Evolutionary conservation across 305 asterid species (phyloP).

Genomic region (Fraxinus velutina): DNA sequence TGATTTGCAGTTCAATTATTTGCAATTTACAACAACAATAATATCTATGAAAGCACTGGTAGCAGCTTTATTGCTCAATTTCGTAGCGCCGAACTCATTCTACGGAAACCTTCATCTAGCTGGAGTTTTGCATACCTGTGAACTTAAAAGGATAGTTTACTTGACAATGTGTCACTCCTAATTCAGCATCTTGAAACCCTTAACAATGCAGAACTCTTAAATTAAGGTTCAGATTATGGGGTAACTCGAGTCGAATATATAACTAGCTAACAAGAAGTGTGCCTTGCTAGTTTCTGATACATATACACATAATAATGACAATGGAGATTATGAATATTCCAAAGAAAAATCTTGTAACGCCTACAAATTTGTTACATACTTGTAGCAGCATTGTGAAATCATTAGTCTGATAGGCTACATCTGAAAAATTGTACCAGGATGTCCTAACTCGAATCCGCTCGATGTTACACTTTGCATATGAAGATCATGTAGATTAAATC

Average conservation of each 20-base stretch:
- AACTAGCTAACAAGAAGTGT: background rate
- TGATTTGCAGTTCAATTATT: conserved; percentile 18
- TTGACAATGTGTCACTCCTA: background rate
- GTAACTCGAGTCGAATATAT: background rate
- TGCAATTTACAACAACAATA: conserved; percentile 15
- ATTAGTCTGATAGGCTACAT: conserved; percentile 33
- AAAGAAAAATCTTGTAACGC: background rate
- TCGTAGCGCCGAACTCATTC: background rate
- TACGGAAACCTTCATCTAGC: conserved; percentile 12
- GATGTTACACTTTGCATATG: conserved; percentile 31
- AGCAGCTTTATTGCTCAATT: conserved; percentile 7
- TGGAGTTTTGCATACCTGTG: background rate
- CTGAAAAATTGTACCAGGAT: conserved; percentile 39
- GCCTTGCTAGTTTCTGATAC: background rate
- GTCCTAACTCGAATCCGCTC: conserved; percentile 44
- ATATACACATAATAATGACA: background rate
- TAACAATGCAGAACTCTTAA: background rate
- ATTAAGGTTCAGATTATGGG: background rate
- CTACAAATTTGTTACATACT: background rate
- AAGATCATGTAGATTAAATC: conserved; percentile 34
- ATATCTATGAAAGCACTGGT: conserved; percentile 16
- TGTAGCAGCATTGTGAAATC: background rate
- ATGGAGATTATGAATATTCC: conserved; percentile 5
- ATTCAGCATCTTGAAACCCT: conserved; percentile 12
- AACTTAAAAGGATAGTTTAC: background rate